Evolutionary conservation across 2,329 filamentous ascomycete species (phyloP).

Genomic region (Exophiala xenobiotica): DNA sequence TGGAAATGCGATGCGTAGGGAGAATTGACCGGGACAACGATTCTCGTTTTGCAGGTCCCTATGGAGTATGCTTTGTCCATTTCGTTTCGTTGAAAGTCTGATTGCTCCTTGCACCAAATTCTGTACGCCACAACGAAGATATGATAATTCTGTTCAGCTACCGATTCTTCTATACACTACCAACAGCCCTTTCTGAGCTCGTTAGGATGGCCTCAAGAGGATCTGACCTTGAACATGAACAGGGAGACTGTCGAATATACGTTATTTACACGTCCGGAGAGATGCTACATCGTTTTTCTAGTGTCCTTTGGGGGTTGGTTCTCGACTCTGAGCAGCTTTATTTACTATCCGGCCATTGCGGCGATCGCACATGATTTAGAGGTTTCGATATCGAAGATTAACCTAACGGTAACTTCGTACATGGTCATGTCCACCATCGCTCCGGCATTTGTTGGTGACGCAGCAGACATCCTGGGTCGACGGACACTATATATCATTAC

Average conservation of each 20-base stretch:
- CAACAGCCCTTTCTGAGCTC: no score
- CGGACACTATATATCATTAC: conserved; percentile 34
- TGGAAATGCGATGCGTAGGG: no score
- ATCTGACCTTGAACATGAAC: no score
- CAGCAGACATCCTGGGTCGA: conserved; percentile 36
- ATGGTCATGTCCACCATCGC: conserved; percentile 29
- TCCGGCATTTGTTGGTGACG: conserved; percentile 35
- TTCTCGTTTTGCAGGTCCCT: no score
- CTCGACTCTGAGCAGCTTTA: conserved; percentile 7
- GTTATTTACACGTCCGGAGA: not conserved
- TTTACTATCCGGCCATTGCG: conserved; percentile 33
- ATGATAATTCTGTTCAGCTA: no score
- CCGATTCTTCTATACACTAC: no score
- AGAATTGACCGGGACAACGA: no score
- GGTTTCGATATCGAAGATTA: conserved; percentile 13
- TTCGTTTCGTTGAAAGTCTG: no score
- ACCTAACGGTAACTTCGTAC: conserved; percentile 24
- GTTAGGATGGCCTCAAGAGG: no score
- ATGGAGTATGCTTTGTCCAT: no score
- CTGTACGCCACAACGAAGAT: no score
- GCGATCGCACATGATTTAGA: conserved; percentile 6
- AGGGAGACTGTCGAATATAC: not conserved
- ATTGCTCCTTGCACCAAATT: no score
- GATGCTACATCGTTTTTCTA: conserved; percentile 1
- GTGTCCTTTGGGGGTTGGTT: conserved; percentile 2